Percentiles rank a stretch among this genome's conserved stretches.
phyloP scores from a whole-genome alignment of 345 rosid species.

The Microcos paniculata region DNA sequence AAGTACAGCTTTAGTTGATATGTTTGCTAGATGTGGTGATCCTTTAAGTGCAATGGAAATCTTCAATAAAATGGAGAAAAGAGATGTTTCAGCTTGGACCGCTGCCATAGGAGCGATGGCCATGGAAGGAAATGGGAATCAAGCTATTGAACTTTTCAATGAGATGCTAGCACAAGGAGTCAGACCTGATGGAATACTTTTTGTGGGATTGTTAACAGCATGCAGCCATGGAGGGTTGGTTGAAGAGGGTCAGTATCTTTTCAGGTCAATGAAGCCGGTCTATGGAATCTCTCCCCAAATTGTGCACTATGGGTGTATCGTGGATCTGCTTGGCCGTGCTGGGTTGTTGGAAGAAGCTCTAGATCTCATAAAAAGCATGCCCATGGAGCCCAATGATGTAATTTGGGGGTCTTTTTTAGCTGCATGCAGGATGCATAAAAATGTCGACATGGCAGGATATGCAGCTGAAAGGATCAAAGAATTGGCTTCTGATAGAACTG shows the following conservation, averaged over 20 bases:
- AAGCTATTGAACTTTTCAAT: constrained; percentile 43
- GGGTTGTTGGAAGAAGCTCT: constrained; percentile 47
- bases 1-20: constrained; percentile 46
- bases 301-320: constrained; percentile 62
- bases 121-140: constrained; percentile 41
- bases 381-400: constrained; percentile 50
- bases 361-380: constrained; percentile 47
- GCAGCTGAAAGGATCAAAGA: constrained; percentile 41
- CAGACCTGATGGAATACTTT: constrained; percentile 43
- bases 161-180: constrained; percentile 41
- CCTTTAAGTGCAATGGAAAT: constrained; percentile 46
- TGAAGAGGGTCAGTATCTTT: constrained; percentile 41
- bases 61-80: constrained; percentile 42
- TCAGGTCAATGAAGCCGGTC: constrained; percentile 44
- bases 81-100: constrained; percentile 64
- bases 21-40: constrained; percentile 63
- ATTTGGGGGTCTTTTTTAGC: constrained; percentile 55
- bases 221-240: constrained; percentile 50
- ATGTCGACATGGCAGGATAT: constrained; percentile 38
- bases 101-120: constrained; percentile 56
- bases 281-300: constrained; percentile 38
- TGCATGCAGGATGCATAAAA: constrained; percentile 45
- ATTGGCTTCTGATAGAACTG: constrained; percentile 33
- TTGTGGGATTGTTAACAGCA: constrained; percentile 45
- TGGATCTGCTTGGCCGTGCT: constrained; percentile 59